phyloP scores from a whole-genome alignment of 169 alveolate species.

The Perkinsus chesapeaki region DNA sequence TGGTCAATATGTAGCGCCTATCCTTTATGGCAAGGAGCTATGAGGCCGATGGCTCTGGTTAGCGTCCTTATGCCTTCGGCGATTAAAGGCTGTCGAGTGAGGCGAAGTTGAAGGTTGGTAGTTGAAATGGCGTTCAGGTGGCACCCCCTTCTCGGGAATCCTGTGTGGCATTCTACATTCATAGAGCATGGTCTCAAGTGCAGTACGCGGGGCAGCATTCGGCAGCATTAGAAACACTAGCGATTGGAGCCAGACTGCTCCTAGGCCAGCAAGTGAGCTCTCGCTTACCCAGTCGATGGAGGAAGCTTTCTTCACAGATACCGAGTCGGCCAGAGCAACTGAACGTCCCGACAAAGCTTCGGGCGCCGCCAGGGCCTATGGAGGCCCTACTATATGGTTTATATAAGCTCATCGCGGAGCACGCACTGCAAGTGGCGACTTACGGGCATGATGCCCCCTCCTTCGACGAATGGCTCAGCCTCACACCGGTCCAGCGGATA shows the following conservation, averaged over 20 bases:
- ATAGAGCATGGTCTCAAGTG: not conserved
- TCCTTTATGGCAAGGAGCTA: not conserved
- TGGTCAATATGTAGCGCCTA: not conserved
- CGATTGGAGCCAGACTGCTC: not conserved
- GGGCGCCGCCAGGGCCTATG: not conserved
- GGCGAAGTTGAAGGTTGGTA: not conserved
- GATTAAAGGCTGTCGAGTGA: not conserved
- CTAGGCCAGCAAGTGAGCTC: not conserved
- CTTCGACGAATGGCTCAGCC: not conserved
- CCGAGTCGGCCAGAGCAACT: not conserved
- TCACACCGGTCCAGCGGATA: not conserved
- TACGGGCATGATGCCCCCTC: not conserved
- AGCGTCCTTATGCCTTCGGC: not conserved
- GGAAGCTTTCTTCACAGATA: not conserved
- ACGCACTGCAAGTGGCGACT: not conserved
- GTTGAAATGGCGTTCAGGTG: not conserved
- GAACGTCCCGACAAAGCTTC: not conserved
- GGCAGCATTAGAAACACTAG: not conserved
- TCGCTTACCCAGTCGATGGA: too few relatives aligned
- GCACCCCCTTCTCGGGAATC: not conserved
- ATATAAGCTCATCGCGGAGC: not conserved
- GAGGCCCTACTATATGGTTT: not conserved
- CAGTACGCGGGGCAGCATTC: not conserved
- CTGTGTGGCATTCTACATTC: not conserved
- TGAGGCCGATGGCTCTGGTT: not conserved